Base-by-base conservation (phyloP, 2,329 filamentous ascomycete species). In the Xylaria sp. region DNA sequence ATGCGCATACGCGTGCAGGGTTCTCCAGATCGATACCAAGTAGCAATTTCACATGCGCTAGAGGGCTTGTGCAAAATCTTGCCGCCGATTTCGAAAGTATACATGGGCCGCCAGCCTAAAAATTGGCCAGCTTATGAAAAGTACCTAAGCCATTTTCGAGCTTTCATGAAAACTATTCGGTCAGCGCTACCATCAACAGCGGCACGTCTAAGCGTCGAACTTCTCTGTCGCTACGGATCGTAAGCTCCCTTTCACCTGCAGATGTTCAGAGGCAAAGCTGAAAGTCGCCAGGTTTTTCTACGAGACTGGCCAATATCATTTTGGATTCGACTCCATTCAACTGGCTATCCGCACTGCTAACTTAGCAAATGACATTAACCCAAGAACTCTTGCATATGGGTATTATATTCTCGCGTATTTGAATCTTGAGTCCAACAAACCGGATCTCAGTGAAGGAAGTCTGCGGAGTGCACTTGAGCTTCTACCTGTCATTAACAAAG, bases 181-280 rank as follows among this genome's bases (percentile, higher is more conserved):
- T 44, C 39, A n/a, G 39, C 39, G 39, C 39, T 44, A 9, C 39
- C 39, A 44, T 17, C 39, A 17, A 9, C 39, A n/a, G 39, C 39
- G 39, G 39, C 39, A n/a, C 39, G 39, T 10, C 39, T n/a, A 44
- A 44, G 39, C 17, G 39, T 44, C 39, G 17, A n/a, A n/a, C 9
- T 44, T 44, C 39, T 44, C 39, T 44, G 39, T 44, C 39, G 39
- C 39, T 44, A 44, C 39, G 39, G 39, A 44, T 44, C 39, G 39
- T 44, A n/a, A 44, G 39, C 17, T 17, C 39, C 39, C 39, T 44
- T 44, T 44, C 39, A 5, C 17, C 39, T 44, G 17, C 39, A 44
- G 5, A n/a, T 44, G 17, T 44, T 44, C 17, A n/a, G 39, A n/a
- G 39, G 17, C 17, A 44, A n/a, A n/a, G n/a, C n/a, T n/a, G n/a